A percentile compares a stretch with the other conserved stretches of the same genome.
These are phyloP conservation scores for Lactifluus piperatus DNA, from an alignment of 768 basidiomycete species.

Conservation along the genomic window DNA sequence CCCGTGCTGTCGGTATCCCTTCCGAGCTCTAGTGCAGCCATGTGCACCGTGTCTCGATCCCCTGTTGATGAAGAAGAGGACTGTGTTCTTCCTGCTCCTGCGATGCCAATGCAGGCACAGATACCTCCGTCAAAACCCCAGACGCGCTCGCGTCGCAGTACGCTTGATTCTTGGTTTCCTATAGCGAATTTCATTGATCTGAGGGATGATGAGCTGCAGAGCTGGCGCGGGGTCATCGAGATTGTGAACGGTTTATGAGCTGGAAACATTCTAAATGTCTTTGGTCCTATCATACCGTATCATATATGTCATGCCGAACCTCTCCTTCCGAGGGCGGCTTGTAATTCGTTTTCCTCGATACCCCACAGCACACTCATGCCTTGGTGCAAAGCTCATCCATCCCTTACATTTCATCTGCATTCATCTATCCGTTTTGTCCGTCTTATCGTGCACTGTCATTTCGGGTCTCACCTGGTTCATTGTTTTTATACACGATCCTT, in stretches of 20 bases:
- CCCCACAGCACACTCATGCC: background rate
- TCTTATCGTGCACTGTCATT: background rate
- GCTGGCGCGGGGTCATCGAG: conserved; percentile 60
- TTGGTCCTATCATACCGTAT: background rate
- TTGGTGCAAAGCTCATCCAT: background rate
- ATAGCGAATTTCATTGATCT: conserved; percentile 61
- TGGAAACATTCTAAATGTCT: background rate
- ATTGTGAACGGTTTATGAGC: conserved; percentile 26
- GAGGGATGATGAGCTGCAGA: conserved; percentile 37
- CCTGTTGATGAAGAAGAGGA: conserved; percentile 16
- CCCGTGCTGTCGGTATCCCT: conserved; percentile 8
- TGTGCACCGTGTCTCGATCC: background rate
- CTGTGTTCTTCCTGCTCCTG: conserved; percentile 3
- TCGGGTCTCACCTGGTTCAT: background rate
- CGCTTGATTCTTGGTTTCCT: conserved; percentile 44
- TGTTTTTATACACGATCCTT: background rate
- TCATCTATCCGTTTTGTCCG: background rate
- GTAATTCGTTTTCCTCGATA: background rate
- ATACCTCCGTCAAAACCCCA: conserved; percentile 17
- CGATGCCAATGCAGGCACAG: background rate
- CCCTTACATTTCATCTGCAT: background rate
- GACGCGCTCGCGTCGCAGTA: conserved; percentile 32
- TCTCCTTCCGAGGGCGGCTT: background rate
- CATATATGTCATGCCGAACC: conserved; percentile 1
- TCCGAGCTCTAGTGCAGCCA: background rate